Evolutionary conservation across 2,329 filamentous ascomycete species (phyloP), one percentile per base, ranked within the genome.

Genomic region (Cytospora mali): DNA sequence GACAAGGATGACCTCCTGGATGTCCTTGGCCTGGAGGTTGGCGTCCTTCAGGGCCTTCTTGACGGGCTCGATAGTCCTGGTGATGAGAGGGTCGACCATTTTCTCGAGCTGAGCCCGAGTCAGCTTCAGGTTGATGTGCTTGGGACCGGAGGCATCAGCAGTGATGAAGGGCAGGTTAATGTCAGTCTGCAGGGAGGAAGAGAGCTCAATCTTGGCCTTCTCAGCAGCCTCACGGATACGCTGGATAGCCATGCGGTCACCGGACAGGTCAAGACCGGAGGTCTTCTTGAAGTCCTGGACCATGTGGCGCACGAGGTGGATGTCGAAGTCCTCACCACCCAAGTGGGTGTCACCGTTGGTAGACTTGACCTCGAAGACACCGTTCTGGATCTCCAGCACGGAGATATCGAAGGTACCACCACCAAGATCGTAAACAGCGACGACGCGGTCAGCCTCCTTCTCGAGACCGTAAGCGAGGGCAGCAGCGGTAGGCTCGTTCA

Each of bases 401-500:
- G 93, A 97, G 80, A 98, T 96, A 92, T 98, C 94, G 81, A 98
- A 98, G 71, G 93, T 98, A 87, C 93, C 93, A 87, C 93, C 93
- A 82, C 93, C 93, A 73, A 98, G 86, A 89, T 98, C 93, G 84
- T 96, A 98, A 77, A 98, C 93, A 71, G 93, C 93, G 73, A 97
- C 90, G 66, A 97, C 81, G 69, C 90, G 87, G 81, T 97, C 93
- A 67, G 88, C 85, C 78, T 95, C 91, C 86, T 97, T 97, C 82
- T 97, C 93, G 57, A 97, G 86, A 81, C 94, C 94, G 75, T 98
- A 98, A 67, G 94, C 94, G 70, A 98, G 87, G 67, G 94, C 94
- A 70, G 94, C 94, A 73, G 94, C 94, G 69, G 94, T 98, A 65
- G 94, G 94, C 85, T 98, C 94, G 84, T 97, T 97, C 69, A 98